A percentile compares a stretch with the other conserved stretches of the same genome.
phyloP scores from a whole-genome alignment of 2,329 filamentous ascomycete species.

The Cercospora sesami region DNA sequence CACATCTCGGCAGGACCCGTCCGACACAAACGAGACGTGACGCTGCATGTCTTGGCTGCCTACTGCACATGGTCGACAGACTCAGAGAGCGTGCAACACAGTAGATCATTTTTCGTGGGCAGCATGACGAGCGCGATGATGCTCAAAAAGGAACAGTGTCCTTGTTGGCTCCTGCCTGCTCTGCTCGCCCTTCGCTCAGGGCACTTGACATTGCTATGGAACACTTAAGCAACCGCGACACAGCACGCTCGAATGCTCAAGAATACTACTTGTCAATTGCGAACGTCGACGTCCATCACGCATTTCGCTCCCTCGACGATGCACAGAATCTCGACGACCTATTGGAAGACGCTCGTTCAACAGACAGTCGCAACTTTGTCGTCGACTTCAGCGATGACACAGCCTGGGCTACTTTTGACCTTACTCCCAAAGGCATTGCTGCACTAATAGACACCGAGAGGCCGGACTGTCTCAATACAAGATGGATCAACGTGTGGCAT shows the following conservation, averaged over 20 bases:
- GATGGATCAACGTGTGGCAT: conserved; percentile 77
- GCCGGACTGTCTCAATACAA: conserved; percentile 55
- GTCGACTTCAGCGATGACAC: conserved; percentile 62
- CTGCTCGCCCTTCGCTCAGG: not conserved
- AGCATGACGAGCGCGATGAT: conserved; percentile 15
- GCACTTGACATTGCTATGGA: conserved; percentile 13
- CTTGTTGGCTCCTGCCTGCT: not conserved
- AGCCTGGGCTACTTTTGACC: conserved; percentile 59
- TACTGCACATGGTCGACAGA: conserved; percentile 5
- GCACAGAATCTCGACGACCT: conserved; percentile 49
- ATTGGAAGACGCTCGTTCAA: conserved; percentile 44
- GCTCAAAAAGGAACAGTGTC: conserved; percentile 25
- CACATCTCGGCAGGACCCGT: too few species aligned
- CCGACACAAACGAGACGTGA: too few species aligned
- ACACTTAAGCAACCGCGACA: conserved; percentile 1
- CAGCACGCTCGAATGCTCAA: conserved; percentile 16
- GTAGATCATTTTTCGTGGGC: not conserved
- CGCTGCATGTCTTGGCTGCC: not conserved
- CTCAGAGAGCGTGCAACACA: not conserved
- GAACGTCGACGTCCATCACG: conserved; percentile 22
- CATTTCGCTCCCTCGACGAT: conserved; percentile 58
- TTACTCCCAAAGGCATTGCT: conserved; percentile 48
- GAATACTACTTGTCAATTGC: conserved; percentile 26
- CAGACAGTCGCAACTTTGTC: conserved; percentile 59
- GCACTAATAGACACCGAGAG: conserved; percentile 45